Conservation (phyloP, 768 basidiomycete genomes). For the Panellus pusillus region DNA sequence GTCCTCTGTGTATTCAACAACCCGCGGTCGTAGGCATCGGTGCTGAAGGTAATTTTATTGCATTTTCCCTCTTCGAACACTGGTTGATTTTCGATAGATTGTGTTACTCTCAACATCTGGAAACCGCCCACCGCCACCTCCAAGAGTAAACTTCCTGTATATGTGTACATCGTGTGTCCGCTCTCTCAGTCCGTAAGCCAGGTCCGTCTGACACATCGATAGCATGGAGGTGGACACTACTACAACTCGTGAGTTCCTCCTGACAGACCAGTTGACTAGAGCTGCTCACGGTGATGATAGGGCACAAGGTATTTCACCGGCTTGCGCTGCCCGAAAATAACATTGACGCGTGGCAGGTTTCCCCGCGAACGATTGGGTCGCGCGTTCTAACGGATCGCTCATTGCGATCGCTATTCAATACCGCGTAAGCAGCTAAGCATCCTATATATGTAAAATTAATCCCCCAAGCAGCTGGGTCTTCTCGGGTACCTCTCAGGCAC, state of each 20-base stretch:
- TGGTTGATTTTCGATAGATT: conserved; percentile 25
- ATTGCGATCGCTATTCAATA: conserved; percentile 28
- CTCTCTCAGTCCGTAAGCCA: background rate
- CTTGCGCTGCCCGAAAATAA: background rate
- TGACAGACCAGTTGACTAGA: background rate
- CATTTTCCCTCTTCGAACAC: background rate
- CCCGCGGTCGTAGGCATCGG: conserved; percentile 38
- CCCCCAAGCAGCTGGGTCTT: conserved; percentile 17
- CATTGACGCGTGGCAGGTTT: conserved; percentile 30
- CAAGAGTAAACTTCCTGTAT: conserved; percentile 33
- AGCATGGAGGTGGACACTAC: conserved; percentile 34
- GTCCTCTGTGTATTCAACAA: conserved; percentile 38
- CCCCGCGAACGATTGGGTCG: conserved; percentile 38
- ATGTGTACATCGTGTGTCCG: conserved; percentile 31
- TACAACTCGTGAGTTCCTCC: conserved; percentile 23
- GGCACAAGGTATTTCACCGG: conserved; percentile 14
- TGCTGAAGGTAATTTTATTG: conserved; percentile 28
- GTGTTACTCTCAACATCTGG: conserved; percentile 37
- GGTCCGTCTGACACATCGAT: background rate
- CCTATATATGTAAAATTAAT: background rate
- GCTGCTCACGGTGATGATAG: background rate
- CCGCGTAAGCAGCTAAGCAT: conserved; percentile 13
- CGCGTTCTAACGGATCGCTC: conserved; percentile 26
- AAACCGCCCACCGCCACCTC: conserved; percentile 29
- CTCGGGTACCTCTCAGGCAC: conserved; percentile 29